Conservation (phyloP, 805 yeast species). For the Candida sithepensis region DNA sequence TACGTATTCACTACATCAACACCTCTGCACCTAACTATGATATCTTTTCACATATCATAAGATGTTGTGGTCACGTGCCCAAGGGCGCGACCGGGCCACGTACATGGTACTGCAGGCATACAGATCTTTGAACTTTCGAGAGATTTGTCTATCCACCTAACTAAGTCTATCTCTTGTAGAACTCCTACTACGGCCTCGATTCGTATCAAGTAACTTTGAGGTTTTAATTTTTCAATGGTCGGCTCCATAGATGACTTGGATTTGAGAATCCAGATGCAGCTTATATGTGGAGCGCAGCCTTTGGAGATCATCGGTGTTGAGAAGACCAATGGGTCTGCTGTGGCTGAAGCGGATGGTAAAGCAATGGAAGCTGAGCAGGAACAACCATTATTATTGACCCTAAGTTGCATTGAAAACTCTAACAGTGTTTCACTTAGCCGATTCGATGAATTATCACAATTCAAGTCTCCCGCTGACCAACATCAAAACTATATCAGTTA, state of each 20-base stretch:
- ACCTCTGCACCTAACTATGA: too few relatives aligned
- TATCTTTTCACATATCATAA: too few relatives aligned
- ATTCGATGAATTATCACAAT: not conserved
- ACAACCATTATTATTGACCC: not conserved
- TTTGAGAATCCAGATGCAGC: conserved; percentile 1
- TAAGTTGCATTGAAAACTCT: not conserved
- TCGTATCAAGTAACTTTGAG: too few relatives aligned
- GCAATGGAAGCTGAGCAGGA: not conserved
- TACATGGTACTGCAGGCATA: too few relatives aligned
- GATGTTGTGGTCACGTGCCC: too few relatives aligned
- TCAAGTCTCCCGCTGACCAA: not conserved
- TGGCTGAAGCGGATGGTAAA: not conserved
- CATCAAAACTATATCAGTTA: not conserved
- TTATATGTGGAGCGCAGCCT: conserved; percentile 3
- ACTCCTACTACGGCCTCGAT: too few relatives aligned
- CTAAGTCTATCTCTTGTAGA: too few relatives aligned
- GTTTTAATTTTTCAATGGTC: not conserved
- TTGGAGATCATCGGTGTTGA: not conserved
- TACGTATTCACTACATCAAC: too few relatives aligned
- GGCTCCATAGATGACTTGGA: conserved; percentile 1
- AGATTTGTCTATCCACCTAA: too few relatives aligned
- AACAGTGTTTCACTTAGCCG: not conserved
- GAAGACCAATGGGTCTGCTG: not conserved
- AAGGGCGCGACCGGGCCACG: too few relatives aligned
- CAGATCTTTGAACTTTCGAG: too few relatives aligned